Evolutionary conservation across 768 basidiomycete species (phyloP).

Genomic region (Leccinum aurantiacum): DNA sequence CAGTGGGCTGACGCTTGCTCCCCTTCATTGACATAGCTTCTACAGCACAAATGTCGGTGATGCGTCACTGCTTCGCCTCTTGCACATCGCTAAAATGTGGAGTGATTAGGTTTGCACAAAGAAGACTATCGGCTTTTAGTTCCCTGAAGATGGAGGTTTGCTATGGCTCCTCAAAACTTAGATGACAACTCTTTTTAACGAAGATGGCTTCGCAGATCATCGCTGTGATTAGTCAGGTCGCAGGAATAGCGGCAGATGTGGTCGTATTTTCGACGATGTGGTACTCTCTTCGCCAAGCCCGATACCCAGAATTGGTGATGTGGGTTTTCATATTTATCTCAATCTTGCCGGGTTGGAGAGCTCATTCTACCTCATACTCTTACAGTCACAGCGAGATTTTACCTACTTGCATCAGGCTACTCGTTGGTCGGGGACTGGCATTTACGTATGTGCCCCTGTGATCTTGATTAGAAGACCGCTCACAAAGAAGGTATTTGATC

Average conservation of each 20-base stretch:
- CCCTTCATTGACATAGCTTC: conserved; percentile 11
- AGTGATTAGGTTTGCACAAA: conserved; percentile 19
- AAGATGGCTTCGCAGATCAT: conserved; percentile 8
- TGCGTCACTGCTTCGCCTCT: not conserved
- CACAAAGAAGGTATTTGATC: not conserved
- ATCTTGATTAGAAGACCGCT: not conserved
- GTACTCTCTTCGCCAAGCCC: conserved; percentile 19
- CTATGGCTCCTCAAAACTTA: not conserved
- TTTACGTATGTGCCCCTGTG: conserved; percentile 22
- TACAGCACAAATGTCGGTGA: conserved; percentile 29
- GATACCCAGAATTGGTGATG: conserved; percentile 17
- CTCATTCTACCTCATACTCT: not conserved
- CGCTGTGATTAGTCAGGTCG: conserved; percentile 10
- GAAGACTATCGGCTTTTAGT: conserved; percentile 23
- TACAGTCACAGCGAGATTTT: conserved; percentile 17
- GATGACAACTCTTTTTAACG: not conserved
- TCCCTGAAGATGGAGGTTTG: conserved; percentile 22
- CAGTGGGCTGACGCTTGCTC: not conserved
- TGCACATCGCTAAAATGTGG: conserved; percentile 9
- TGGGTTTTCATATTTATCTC: conserved; percentile 10
- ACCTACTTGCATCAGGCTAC: not conserved
- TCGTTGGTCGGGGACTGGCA: conserved; percentile 24
- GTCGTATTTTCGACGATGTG: conserved; percentile 19
- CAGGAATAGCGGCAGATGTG: conserved; percentile 11
- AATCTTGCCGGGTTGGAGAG: not conserved